Evolutionary conservation across 2,329 filamentous ascomycete genomes (phyloP).

Genomic region (Biscogniauxia marginata): DNA sequence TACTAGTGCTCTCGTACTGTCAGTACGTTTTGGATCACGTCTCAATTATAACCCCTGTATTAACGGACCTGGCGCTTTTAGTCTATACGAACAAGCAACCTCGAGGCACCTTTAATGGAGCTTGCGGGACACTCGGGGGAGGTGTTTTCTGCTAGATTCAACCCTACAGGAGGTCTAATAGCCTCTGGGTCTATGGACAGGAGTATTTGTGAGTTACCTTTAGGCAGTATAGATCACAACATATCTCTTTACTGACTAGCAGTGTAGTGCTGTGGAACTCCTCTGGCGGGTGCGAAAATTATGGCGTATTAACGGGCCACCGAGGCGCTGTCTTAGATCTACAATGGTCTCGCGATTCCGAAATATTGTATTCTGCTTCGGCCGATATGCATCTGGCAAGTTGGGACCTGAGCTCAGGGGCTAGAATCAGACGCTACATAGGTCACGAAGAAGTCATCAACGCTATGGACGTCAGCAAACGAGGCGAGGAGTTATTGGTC

Average conservation of each 20-base stretch:
- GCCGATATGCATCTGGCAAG: slow-evolving; percentile 91
- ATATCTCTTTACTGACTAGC: background rate
- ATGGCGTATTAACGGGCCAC: slow-evolving; percentile 83
- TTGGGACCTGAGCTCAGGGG: slow-evolving; percentile 92
- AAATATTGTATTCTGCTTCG: slow-evolving; percentile 86
- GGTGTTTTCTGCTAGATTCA: slow-evolving; percentile 87
- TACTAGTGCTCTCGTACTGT: slow-evolving; percentile 47
- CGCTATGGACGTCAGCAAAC: slow-evolving; percentile 79
- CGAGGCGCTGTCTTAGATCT: slow-evolving; percentile 88
- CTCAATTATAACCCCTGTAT: background rate
- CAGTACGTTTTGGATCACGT: slow-evolving; percentile 39
- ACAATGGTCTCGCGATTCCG: slow-evolving; percentile 94
- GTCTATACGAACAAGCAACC: slow-evolving; percentile 75
- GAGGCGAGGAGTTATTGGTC: slow-evolving; percentile 86
- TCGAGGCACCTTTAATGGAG: slow-evolving; percentile 93
- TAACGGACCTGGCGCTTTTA: slow-evolving; percentile 35
- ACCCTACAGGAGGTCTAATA: slow-evolving; percentile 82
- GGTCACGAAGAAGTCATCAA: slow-evolving; percentile 98
- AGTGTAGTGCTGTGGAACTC: slow-evolving; percentile 84
- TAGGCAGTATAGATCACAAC: background rate
- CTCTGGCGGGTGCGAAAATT: slow-evolving; percentile 91
- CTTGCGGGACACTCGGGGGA: slow-evolving; percentile 80
- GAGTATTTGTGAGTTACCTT: slow-evolving; percentile 66
- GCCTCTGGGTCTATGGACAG: slow-evolving; percentile 96
- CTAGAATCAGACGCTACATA: slow-evolving; percentile 84